These are phyloP conservation scores for Scheffersomyces stambukii DNA, from an alignment of 1,139 yeast genomes.

Conservation along the genomic window DNA sequence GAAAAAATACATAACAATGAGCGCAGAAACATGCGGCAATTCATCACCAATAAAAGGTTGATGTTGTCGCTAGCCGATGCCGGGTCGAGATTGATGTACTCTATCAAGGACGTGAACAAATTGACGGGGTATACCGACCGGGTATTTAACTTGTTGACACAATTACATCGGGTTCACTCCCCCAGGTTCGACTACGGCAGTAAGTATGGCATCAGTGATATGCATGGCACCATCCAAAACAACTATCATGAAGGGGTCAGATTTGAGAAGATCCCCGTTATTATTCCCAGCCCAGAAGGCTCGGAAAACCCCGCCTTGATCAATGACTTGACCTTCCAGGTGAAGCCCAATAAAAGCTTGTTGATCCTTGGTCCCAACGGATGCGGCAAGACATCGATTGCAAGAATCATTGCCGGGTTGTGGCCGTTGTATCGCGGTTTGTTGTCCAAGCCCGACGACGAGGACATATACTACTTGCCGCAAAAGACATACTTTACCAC, in stretches of 20 bases:
- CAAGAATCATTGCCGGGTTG: slow-evolving; percentile 78
- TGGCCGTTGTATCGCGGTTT: slow-evolving; percentile 91
- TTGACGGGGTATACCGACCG: slow-evolving; percentile 89
- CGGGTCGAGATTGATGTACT: slow-evolving; percentile 93
- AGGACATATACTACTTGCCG: slow-evolving; percentile 71
- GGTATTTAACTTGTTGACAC: slow-evolving; percentile 69
- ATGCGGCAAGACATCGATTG: slow-evolving; percentile 84
- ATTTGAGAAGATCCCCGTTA: slow-evolving; percentile 77
- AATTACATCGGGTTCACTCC: slow-evolving; percentile 81
- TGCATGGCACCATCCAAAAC: slow-evolving; percentile 77
- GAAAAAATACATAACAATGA: slow-evolving; percentile 14
- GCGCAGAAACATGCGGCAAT: slow-evolving; percentile 73
- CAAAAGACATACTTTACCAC: slow-evolving; percentile 76
- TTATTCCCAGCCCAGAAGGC: slow-evolving; percentile 67
- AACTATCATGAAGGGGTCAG: slow-evolving; percentile 71
- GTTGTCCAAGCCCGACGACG: slow-evolving; percentile 72
- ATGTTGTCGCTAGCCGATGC: slow-evolving; percentile 94
- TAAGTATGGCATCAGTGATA: slow-evolving; percentile 48
- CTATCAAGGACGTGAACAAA: slow-evolving; percentile 88
- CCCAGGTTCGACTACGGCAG: slow-evolving; percentile 61
- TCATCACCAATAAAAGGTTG: slow-evolving; percentile 83
- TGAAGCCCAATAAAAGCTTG: slow-evolving; percentile 68
- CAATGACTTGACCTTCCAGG: slow-evolving; percentile 54
- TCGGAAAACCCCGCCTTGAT: slow-evolving; percentile 53
- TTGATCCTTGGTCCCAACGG: slow-evolving; percentile 86